A percentile compares a stretch with the other conserved stretches of the same genome.
phyloP scores from a whole-genome alignment of 257 asterid genomes.

The Primulina huaijiensis region DNA sequence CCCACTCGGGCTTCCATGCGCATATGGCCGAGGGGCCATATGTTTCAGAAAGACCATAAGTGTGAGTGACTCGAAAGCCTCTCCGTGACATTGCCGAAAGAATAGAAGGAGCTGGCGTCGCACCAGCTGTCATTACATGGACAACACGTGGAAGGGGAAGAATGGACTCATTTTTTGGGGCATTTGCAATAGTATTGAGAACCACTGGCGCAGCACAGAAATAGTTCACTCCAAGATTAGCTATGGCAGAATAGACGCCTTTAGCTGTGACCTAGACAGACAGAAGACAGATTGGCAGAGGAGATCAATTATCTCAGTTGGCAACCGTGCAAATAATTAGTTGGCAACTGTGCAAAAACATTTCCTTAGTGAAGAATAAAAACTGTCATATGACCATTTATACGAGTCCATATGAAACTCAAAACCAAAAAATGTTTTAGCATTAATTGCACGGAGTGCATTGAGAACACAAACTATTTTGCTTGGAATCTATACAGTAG shows the following conservation, averaged over 20 bases:
- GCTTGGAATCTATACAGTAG: no score
- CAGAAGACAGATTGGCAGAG: background rate
- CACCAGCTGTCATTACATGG: constrained; percentile 93
- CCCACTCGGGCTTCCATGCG: constrained; percentile 42
- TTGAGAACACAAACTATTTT: no score
- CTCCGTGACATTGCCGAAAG: constrained; percentile 67
- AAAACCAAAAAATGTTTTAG: no score
- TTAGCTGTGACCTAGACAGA: constrained; percentile 69
- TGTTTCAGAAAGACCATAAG: constrained; percentile 71
- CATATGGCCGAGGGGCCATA: constrained; percentile 54
- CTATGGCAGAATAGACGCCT: constrained; percentile 84
- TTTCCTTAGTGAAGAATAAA: no score
- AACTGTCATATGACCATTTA: no score
- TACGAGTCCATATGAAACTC: no score
- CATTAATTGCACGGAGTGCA: no score
- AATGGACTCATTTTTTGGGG: constrained; percentile 54
- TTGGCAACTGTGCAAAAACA: background rate
- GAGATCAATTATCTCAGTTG: no score
- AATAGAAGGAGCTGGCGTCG: constrained; percentile 87
- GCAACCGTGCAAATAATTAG: background rate
- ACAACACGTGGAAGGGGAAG: constrained; percentile 80
- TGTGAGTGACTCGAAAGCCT: constrained; percentile 44
- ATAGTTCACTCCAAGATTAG: constrained; percentile 75
- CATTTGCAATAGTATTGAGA: constrained; percentile 72
- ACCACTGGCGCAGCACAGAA: constrained; percentile 98